Evolutionary conservation across 495 filamentous ascomycete genomes (phyloP).

Genomic region (Penicillium taxi): DNA sequence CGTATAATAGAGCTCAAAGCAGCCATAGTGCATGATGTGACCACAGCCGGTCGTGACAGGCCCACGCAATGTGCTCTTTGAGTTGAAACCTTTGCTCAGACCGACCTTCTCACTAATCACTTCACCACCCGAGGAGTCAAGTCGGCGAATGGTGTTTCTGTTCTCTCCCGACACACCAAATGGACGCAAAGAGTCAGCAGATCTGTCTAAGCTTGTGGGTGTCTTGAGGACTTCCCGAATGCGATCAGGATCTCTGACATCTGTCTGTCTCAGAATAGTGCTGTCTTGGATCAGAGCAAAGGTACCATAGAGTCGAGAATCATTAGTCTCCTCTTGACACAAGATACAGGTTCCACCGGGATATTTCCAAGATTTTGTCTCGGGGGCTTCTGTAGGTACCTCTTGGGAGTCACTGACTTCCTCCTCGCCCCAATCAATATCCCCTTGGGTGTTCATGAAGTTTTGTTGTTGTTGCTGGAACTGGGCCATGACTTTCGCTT

Average conservation of each 20-base stretch:
- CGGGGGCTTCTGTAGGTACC: slow-evolving; percentile 42
- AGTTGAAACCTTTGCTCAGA: slow-evolving; percentile 81
- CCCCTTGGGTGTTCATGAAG: slow-evolving; percentile 78
- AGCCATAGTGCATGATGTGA: slow-evolving; percentile 97
- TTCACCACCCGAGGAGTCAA: slow-evolving; percentile 60
- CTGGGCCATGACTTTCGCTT: slow-evolving; percentile 90
- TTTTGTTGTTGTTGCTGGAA: slow-evolving; percentile 95
- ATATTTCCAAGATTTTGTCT: slow-evolving; percentile 81
- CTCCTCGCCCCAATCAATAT: slow-evolving; percentile 77
- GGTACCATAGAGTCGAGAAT: slow-evolving; percentile 80
- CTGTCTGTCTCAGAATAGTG: slow-evolving; percentile 77
- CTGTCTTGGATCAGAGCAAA: slow-evolving; percentile 86
- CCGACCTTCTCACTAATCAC: slow-evolving; percentile 69
- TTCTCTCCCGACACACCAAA: slow-evolving; percentile 90
- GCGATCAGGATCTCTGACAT: slow-evolving; percentile 71
- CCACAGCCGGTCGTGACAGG: slow-evolving; percentile 88
- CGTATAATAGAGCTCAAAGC: slow-evolving; percentile 83
- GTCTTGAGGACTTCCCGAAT: slow-evolving; percentile 73
- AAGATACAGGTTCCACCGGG: slow-evolving; percentile 92
- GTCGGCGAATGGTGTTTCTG: slow-evolving; percentile 61
- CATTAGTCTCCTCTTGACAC: slow-evolving; percentile 92
- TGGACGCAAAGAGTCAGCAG: slow-evolving; percentile 71
- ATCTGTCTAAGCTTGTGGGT: slow-evolving; percentile 72
- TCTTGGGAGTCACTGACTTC: slow-evolving; percentile 63
- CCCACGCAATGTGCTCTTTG: slow-evolving; percentile 56